Conservation (phyloP, 2,329 filamentous ascomycete genomes). For the Kalaharituber pfeilii region DNA sequence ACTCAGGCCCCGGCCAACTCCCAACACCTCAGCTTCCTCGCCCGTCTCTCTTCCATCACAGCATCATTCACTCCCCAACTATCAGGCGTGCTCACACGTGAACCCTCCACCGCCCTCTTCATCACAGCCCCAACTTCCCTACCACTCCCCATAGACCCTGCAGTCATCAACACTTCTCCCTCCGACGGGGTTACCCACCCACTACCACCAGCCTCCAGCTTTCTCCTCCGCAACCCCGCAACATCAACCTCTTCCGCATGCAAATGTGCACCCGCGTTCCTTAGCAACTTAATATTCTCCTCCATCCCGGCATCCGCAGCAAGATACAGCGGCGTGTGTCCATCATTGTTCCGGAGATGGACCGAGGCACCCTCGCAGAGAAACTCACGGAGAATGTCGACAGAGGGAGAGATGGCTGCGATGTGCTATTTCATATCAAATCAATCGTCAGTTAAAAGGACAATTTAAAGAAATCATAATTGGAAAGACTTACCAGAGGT, state of each 20-base stretch:
- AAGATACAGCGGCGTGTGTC: constrained; percentile 49
- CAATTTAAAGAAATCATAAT: constrained; percentile 2
- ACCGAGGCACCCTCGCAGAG: constrained; percentile 47
- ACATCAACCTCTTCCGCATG: constrained; percentile 35
- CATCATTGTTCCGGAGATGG: constrained; percentile 45
- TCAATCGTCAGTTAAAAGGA: background rate
- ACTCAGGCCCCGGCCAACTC: background rate
- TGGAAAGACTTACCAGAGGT: constrained; percentile 24
- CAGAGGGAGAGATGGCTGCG: constrained; percentile 30
- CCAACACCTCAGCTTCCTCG: background rate
- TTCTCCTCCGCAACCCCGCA: constrained; percentile 14
- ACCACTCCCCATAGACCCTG: background rate
- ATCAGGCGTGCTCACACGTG: too few relatives aligned
- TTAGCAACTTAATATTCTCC: constrained; percentile 38
- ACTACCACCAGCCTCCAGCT: constrained; percentile 6
- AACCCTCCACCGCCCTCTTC: too few relatives aligned
- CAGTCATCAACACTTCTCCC: background rate
- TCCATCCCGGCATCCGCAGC: constrained; percentile 41
- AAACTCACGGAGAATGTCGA: constrained; percentile 41
- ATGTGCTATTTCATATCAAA: constrained; percentile 24
- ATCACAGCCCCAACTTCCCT: background rate
- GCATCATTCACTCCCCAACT: too few relatives aligned
- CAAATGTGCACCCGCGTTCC: constrained; percentile 42
- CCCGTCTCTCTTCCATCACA: background rate
- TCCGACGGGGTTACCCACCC: background rate